Conservation (phyloP, 495 filamentous ascomycete species). For the Diplogelasinospora grovesii region DNA sequence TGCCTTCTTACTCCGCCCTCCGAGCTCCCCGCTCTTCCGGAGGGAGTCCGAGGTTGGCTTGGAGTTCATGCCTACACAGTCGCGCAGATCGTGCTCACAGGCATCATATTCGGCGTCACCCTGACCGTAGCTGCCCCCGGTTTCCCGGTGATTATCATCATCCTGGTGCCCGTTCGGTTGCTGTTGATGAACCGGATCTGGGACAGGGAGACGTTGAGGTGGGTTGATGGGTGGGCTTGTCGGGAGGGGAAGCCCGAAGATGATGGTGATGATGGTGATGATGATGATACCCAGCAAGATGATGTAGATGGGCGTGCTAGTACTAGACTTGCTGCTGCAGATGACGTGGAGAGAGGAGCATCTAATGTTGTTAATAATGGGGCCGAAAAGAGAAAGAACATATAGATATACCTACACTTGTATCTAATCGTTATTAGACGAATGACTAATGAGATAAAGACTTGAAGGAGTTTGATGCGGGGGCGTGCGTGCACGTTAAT, state of each 20-base stretch:
- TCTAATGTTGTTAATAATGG: too few species aligned
- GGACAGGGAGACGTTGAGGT: slow-evolving; percentile 53
- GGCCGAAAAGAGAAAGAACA: too few species aligned
- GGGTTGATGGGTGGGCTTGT: slow-evolving; percentile 69
- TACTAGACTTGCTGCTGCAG: background rate
- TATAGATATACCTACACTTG: too few species aligned
- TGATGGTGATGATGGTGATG: too few species aligned
- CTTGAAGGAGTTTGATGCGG: too few species aligned
- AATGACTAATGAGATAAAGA: too few species aligned
- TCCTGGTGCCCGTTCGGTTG: slow-evolving; percentile 56
- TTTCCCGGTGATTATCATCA: slow-evolving; percentile 63
- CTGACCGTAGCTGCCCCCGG: slow-evolving; percentile 57
- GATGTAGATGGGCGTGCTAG: background rate
- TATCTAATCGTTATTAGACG: too few species aligned
- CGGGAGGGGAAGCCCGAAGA: slow-evolving; percentile 57
- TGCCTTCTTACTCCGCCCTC: slow-evolving; percentile 57
- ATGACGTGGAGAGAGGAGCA: too few species aligned
- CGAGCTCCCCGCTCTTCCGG: slow-evolving; percentile 55
- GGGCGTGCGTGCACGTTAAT: too few species aligned
- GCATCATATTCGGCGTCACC: slow-evolving; percentile 57
- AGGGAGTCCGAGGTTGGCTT: slow-evolving; percentile 41
- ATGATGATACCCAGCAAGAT: slow-evolving; percentile 42
- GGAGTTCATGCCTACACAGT: slow-evolving; percentile 60
- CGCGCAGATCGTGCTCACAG: slow-evolving; percentile 54
- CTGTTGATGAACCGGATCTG: slow-evolving; percentile 59